A percentile compares a stretch with the other conserved stretches of the same genome.
Conservation (phyloP, 179 eudicot genomes). For the Spergularia azorica region DNA sequence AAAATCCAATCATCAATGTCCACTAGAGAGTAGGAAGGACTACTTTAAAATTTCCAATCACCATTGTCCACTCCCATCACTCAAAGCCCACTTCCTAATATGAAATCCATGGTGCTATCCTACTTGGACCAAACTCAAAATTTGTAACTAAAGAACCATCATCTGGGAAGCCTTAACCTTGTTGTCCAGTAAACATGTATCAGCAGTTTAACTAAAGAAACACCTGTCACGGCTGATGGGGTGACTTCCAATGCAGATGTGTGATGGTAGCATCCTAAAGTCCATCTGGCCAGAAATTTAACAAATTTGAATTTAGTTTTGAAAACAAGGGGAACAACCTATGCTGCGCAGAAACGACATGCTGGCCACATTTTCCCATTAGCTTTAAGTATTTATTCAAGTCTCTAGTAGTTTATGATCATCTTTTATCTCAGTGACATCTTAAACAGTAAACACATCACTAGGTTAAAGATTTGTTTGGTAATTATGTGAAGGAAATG, state of each 20-base stretch:
- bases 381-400: neutral
- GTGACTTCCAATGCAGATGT: conserved; percentile 5
- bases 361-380: neutral
- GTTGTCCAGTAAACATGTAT: neutral
- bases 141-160: neutral
- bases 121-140: conserved; percentile 3
- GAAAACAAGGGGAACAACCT: neutral
- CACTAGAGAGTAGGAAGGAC: neutral
- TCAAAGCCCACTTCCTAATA: neutral
- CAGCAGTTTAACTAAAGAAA: neutral
- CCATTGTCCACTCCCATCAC: neutral
- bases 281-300: conserved; percentile 16
- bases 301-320: neutral
- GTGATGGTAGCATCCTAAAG: conserved; percentile 12
- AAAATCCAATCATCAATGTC: neutral
- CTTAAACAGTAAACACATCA: too few species aligned
- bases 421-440: too few species aligned
- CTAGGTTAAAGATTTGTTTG: too few species aligned
- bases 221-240: neutral
- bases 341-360: neutral
- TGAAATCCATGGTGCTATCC: neutral
- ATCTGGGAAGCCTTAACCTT: neutral
- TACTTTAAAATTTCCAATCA: neutral
- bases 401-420: too few species aligned
- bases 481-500: too few species aligned